These are phyloP conservation scores for Boechera divaricarpa DNA, from an alignment of 345 rosid genomes.

Conservation along the genomic window DNA sequence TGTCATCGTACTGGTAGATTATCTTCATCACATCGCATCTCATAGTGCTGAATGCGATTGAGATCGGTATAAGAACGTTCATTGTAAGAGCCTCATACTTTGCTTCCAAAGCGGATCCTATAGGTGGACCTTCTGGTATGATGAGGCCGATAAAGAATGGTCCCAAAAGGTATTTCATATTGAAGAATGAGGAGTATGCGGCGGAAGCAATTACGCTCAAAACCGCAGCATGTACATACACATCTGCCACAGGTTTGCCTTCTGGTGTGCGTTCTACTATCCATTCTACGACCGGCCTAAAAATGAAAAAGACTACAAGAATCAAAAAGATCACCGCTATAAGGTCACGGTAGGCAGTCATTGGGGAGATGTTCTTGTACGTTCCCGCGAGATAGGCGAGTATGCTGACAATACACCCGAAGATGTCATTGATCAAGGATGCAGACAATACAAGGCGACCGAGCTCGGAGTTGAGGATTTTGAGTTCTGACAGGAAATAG, in stretches of 20 bases:
- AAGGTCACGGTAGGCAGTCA: slow-evolving; percentile 19
- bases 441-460: slow-evolving; percentile 40
- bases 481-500: slow-evolving; percentile 31
- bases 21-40: slow-evolving; percentile 31
- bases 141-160: slow-evolving; percentile 45
- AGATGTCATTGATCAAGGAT: slow-evolving; percentile 28
- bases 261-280: slow-evolving; percentile 42
- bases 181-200: slow-evolving; percentile 5
- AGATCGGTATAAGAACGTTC: slow-evolving; percentile 13
- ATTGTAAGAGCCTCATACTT: slow-evolving; percentile 16
- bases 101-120: slow-evolving; percentile 44
- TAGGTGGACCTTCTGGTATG: slow-evolving; percentile 52
- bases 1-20: slow-evolving; percentile 25
- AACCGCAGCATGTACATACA: slow-evolving; percentile 28
- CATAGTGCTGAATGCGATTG: slow-evolving; percentile 28
- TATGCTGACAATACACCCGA: not conserved
- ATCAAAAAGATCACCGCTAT: slow-evolving; percentile 1
- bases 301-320: slow-evolving; percentile 1
- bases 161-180: slow-evolving; percentile 41
- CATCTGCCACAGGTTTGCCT: slow-evolving; percentile 41
- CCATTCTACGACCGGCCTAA: slow-evolving; percentile 40
- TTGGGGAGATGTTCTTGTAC: slow-evolving; percentile 25
- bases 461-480: slow-evolving; percentile 35
- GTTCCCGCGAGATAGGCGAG: slow-evolving; percentile 3
- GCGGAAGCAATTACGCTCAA: slow-evolving; percentile 24